Conservation (phyloP, 345 rosid genomes). For the Firmiana major region DNA sequence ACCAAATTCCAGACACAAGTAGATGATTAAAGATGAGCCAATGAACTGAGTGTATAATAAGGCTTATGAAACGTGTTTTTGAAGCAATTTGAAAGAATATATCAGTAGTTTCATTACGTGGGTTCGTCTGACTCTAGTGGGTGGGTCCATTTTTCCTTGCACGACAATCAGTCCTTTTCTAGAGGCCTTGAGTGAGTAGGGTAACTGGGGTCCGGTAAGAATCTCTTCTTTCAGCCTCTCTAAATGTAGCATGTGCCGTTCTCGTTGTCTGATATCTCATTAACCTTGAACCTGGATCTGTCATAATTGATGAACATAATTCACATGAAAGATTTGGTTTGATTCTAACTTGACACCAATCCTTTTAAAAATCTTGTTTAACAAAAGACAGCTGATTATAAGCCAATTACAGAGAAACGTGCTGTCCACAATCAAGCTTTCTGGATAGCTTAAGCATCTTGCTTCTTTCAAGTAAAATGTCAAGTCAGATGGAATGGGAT, state of each 20-base stretch:
- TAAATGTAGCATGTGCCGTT: not conserved
- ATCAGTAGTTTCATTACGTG: not conserved
- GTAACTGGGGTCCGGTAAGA: conserved; percentile 2
- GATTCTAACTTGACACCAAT: not conserved
- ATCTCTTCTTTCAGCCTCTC: conserved; percentile 9
- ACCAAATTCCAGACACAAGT: not conserved
- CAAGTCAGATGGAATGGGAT: conserved; percentile 24
- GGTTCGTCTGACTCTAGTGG: not conserved
- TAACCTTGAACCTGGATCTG: not conserved
- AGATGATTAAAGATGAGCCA: not conserved
- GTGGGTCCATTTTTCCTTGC: conserved; percentile 22
- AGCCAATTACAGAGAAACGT: not conserved
- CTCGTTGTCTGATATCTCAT: not conserved
- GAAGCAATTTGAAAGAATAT: conserved; percentile 11
- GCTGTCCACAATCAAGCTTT: not conserved
- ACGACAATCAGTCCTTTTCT: not conserved
- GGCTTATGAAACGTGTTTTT: conserved; percentile 12
- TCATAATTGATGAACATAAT: not conserved
- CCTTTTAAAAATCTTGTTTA: not conserved
- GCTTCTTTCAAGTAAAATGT: conserved; percentile 3
- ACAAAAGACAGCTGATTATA: not conserved
- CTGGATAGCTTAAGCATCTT: conserved; percentile 8
- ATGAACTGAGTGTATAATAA: conserved; percentile 7
- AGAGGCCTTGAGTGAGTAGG: not conserved
- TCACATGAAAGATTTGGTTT: conserved; percentile 1